Conservation (phyloP, 805 yeast species). For the Lachancea waltii region DNA sequence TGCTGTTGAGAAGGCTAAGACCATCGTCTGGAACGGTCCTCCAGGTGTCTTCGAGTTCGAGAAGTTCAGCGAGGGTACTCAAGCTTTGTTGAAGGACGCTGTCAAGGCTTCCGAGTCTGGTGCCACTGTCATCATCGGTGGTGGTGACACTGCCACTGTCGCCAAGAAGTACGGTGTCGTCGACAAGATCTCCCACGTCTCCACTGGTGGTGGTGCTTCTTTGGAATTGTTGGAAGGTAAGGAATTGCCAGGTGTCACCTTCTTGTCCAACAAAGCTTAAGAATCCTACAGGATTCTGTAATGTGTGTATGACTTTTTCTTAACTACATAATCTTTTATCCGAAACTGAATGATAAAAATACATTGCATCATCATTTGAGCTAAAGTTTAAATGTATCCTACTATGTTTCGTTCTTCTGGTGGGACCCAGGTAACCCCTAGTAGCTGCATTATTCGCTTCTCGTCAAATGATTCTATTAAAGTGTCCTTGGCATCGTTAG, state of each 20-base stretch:
- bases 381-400: conserved; percentile 3
- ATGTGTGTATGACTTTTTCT: conserved; percentile 8
- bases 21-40: conserved; percentile 99
- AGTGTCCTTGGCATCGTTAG: too few relatives aligned
- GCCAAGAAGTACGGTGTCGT: conserved; percentile 97
- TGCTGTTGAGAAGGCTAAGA: conserved; percentile 88
- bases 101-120: conserved; percentile 83
- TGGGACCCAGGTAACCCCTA: conserved; percentile 17
- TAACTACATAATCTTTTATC: conserved; percentile 6
- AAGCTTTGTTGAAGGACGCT: conserved; percentile 80
- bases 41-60: conserved; percentile 99
- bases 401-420: conserved; percentile 15
- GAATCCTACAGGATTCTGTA: conserved; percentile 8
- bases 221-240: conserved; percentile 98
- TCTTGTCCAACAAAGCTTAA: conserved; percentile 67
- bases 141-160: conserved; percentile 99
- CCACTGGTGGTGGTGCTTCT: conserved; percentile 99
- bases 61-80: conserved; percentile 85
- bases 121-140: conserved; percentile 89
- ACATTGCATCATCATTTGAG: background rate
- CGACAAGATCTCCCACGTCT: conserved; percentile 94
- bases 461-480: conserved; percentile 27
- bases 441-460: conserved; percentile 20
- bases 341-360: conserved; percentile 6
- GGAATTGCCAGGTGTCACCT: conserved; percentile 95